These are phyloP conservation scores for Mycena crocata DNA, from an alignment of 768 basidiomycete species.

Conservation along the genomic window DNA sequence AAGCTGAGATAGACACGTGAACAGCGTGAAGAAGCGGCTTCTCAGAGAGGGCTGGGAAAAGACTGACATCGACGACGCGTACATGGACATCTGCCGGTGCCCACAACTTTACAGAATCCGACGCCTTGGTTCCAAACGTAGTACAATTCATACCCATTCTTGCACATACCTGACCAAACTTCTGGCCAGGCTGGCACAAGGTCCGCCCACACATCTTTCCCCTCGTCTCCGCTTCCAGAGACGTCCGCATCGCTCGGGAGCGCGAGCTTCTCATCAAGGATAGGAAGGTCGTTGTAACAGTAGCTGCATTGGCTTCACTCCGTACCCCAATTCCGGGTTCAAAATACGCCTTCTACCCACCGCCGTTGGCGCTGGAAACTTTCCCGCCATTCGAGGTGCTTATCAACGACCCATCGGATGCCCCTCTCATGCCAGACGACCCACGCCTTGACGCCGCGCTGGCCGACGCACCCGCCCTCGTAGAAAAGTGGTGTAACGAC, in stretches of 20 bases:
- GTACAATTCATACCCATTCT: background rate
- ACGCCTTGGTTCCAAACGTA: background rate
- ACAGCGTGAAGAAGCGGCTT: background rate
- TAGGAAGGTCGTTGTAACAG: background rate
- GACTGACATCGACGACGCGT: background rate
- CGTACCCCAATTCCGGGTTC: background rate
- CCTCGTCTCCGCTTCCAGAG: background rate
- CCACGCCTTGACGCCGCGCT: background rate
- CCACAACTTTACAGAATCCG: background rate
- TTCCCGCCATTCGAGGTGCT: background rate
- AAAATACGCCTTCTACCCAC: background rate
- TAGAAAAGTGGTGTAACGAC: background rate
- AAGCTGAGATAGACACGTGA: background rate
- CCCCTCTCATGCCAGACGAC: background rate
- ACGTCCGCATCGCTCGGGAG: background rate
- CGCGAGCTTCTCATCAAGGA: background rate
- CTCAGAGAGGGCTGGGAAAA: background rate
- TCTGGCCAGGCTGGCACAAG: background rate
- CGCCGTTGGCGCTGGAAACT: background rate
- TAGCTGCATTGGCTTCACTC: background rate
- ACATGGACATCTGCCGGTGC: background rate
- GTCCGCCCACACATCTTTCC: background rate
- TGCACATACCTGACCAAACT: background rate
- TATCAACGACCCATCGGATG: background rate
- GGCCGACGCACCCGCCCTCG: background rate